Percentiles rank a stretch among this genome's conserved stretches.
Evolutionary conservation across 805 yeast genomes (phyloP).

Genomic region (Metschnikowia lunata): DNA sequence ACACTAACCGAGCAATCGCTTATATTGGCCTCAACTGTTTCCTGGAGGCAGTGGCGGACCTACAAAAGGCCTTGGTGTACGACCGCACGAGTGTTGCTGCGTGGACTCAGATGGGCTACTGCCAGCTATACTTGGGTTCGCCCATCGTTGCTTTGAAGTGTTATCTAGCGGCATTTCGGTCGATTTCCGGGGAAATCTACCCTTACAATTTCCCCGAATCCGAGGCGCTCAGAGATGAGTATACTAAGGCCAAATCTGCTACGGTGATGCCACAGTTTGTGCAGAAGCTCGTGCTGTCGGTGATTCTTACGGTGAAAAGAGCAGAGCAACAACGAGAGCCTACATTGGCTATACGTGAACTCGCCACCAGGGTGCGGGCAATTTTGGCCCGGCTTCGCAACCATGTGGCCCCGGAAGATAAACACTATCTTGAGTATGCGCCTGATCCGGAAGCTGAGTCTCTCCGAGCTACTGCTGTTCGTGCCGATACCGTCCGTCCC

Average conservation of each 20-base stretch:
- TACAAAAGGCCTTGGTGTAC: constrained; percentile 27
- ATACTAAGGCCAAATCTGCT: constrained; percentile 20
- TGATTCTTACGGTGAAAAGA: constrained; percentile 33
- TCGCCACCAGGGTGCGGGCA: constrained; percentile 23
- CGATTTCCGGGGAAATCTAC: constrained; percentile 27
- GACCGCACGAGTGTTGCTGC: constrained; percentile 38
- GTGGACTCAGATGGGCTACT: constrained; percentile 42
- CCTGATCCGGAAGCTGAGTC: constrained; percentile 22
- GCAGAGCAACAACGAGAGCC: constrained; percentile 34
- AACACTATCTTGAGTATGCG: constrained; percentile 25
- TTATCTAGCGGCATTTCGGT: constrained; percentile 29
- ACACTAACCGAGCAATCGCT: constrained; percentile 39
- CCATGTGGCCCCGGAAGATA: constrained; percentile 22
- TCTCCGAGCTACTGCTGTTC: constrained; percentile 23
- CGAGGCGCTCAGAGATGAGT: constrained; percentile 14
- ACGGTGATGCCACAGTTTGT: constrained; percentile 37
- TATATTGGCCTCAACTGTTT: constrained; percentile 39
- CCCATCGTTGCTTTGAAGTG: constrained; percentile 31
- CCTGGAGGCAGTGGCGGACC: constrained; percentile 36
- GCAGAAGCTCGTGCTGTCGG: constrained; percentile 30
- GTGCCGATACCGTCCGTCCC: constrained; percentile 32
- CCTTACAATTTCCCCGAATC: constrained; percentile 22
- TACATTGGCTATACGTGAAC: constrained; percentile 19
- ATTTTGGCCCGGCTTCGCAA: constrained; percentile 25
- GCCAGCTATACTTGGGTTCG: constrained; percentile 38